Conservation (phyloP, 768 basidiomycete species). For the Boletales sp. region DNA sequence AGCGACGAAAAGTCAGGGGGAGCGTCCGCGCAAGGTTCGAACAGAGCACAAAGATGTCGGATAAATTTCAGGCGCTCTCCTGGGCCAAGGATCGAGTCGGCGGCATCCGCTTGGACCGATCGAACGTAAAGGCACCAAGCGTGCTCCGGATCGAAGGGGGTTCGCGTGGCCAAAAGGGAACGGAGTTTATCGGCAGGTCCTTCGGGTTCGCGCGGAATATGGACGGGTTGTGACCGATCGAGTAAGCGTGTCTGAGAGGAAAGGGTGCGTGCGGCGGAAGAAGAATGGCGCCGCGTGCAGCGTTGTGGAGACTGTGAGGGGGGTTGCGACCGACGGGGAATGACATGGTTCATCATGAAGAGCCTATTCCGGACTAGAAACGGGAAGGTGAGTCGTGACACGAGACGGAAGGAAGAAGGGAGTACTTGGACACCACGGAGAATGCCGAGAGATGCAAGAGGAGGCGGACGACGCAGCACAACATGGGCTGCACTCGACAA, state of each 20-base stretch:
- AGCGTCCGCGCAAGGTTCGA: constrained; percentile 12
- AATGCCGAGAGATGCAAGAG: constrained; percentile 46
- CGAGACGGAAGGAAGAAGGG: not conserved
- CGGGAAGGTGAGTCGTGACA: constrained; percentile 5
- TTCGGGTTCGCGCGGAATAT: constrained; percentile 3
- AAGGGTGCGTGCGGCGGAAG: constrained; percentile 12
- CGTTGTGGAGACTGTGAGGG: constrained; percentile 12
- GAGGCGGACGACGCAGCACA: constrained; percentile 34
- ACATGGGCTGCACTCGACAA: constrained; percentile 30
- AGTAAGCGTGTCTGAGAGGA: constrained; percentile 8
- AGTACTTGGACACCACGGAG: constrained; percentile 48
- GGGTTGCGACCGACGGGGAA: constrained; percentile 22
- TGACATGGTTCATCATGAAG: constrained; percentile 36
- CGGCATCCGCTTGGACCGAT: constrained; percentile 6
- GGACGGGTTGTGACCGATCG: constrained; percentile 4
- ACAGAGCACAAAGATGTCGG: constrained; percentile 18
- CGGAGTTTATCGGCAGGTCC: constrained; percentile 12
- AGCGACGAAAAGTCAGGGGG: constrained; percentile 19
- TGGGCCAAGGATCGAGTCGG: constrained; percentile 13
- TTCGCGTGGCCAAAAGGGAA: constrained; percentile 13
- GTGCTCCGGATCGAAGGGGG: constrained; percentile 33
- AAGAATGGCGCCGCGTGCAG: constrained; percentile 21
- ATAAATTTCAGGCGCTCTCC: constrained; percentile 26
- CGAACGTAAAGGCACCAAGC: constrained; percentile 40
- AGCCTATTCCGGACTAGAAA: constrained; percentile 32